These are phyloP conservation scores for Arctostaphylos glauca DNA, from an alignment of 148 eudicot species.

Conservation along the genomic window DNA sequence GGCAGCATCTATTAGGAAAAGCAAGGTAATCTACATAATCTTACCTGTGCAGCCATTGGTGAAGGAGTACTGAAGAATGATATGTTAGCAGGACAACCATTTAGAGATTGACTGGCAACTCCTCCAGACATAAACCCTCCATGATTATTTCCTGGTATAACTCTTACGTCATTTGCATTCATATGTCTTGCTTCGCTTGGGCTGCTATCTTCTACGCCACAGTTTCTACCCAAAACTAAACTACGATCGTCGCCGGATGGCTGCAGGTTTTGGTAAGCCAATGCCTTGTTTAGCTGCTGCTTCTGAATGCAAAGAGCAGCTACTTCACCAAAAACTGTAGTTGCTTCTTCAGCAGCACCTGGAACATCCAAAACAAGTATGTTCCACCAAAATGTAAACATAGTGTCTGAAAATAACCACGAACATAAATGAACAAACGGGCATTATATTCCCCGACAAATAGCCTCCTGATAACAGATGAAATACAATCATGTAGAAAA, in stretches of 20 bases:
- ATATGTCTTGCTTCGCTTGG: constrained; percentile 58
- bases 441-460: not conserved
- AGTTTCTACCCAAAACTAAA: constrained; percentile 38
- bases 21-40: constrained; percentile 24
- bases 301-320: constrained; percentile 72
- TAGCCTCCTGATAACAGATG: not conserved
- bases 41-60: constrained; percentile 87
- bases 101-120: constrained; percentile 47
- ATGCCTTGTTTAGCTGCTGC: constrained; percentile 52
- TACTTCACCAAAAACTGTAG: constrained; percentile 70
- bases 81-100: constrained; percentile 55
- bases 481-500: not conserved
- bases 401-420: not conserved
- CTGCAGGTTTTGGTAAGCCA: constrained; percentile 39
- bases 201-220: constrained; percentile 54
- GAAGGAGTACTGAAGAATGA: constrained; percentile 91
- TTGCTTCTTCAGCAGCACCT: constrained; percentile 92
- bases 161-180: constrained; percentile 47
- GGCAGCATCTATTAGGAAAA: constrained; percentile 12
- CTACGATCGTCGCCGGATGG: constrained; percentile 49
- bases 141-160: constrained; percentile 56
- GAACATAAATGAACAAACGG: not conserved
- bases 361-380: constrained; percentile 16
- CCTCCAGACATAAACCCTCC: constrained; percentile 51
- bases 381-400: not conserved